phyloP scores from a whole-genome alignment of 2,329 filamentous ascomycete genomes.

The Fusarium caatingaense region DNA sequence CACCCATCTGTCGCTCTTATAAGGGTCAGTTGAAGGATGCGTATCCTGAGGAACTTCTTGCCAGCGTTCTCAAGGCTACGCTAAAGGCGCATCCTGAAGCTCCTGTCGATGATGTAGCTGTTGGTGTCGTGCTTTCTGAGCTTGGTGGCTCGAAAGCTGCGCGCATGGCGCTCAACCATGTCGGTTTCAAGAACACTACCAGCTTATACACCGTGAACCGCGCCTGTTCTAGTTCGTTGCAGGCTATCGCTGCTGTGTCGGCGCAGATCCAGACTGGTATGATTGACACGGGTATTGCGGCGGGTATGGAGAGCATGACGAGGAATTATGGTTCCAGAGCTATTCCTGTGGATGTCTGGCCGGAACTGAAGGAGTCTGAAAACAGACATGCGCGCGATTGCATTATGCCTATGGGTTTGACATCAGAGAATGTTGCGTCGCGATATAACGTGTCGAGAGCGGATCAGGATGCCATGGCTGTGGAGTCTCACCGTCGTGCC shows the following conservation, averaged over 20 bases:
- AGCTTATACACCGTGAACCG: slow-evolving; percentile 89
- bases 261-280: slow-evolving; percentile 79
- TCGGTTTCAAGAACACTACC: slow-evolving; percentile 77
- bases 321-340: slow-evolving; percentile 86
- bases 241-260: slow-evolving; percentile 79
- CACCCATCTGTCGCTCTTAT: slow-evolving; percentile 84
- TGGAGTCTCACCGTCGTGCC: slow-evolving; percentile 78
- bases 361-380: slow-evolving; percentile 71
- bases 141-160: slow-evolving; percentile 91
- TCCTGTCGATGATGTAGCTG: slow-evolving; percentile 78
- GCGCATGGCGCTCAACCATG: slow-evolving; percentile 89
- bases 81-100: slow-evolving; percentile 73
- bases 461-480: slow-evolving; percentile 88
- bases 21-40: slow-evolving; percentile 87
- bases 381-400: slow-evolving; percentile 82
- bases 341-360: slow-evolving; percentile 87
- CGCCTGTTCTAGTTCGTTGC: slow-evolving; percentile 83
- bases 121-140: slow-evolving; percentile 91
- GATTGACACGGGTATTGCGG: slow-evolving; percentile 80
- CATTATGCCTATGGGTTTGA: slow-evolving; percentile 94
- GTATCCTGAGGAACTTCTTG: slow-evolving; percentile 89
- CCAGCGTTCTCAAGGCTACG: slow-evolving; percentile 63
- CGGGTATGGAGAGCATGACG: slow-evolving; percentile 97
- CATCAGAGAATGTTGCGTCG: slow-evolving; percentile 86
- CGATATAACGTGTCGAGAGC: slow-evolving; percentile 78